A percentile compares a stretch with the other conserved stretches of the same genome.
These are phyloP conservation scores for Auriscalpium orientale DNA, from an alignment of 768 basidiomycete species.

Conservation along the genomic window DNA sequence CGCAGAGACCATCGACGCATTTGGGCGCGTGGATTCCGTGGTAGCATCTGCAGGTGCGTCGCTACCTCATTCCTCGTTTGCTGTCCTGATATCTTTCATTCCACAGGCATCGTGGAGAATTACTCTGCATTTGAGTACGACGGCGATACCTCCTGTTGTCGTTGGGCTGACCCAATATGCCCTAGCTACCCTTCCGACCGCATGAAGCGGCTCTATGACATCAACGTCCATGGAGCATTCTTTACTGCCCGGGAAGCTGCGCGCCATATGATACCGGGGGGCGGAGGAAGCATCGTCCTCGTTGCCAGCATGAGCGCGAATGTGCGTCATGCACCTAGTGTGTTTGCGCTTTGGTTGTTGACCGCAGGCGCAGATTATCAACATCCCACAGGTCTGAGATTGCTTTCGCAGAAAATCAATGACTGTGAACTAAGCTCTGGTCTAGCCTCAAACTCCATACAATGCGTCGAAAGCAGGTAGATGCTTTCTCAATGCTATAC, in stretches of 20 bases:
- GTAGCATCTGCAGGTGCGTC: conserved; percentile 80
- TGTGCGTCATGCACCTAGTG: conserved; percentile 36
- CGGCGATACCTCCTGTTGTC: not conserved
- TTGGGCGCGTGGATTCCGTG: conserved; percentile 71
- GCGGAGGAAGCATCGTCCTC: conserved; percentile 76
- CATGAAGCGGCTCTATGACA: conserved; percentile 76
- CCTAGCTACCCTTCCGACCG: conserved; percentile 78
- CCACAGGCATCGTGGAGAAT: conserved; percentile 77
- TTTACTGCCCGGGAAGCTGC: conserved; percentile 97
- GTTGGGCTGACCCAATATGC: not conserved
- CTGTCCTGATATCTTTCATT: not conserved
- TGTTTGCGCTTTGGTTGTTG: not conserved
- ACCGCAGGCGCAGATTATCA: conserved; percentile 53
- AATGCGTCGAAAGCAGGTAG: conserved; percentile 90
- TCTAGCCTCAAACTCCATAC: conserved; percentile 84
- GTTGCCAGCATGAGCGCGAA: conserved; percentile 89
- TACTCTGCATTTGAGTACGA: conserved; percentile 77
- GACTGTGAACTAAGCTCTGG: not conserved
- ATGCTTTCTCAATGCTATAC: conserved; percentile 8
- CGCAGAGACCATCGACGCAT: conserved; percentile 49
- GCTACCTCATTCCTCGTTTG: conserved; percentile 12
- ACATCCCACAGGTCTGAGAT: conserved; percentile 68
- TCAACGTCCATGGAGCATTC: conserved; percentile 92
- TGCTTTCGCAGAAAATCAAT: not conserved
- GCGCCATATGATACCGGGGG: conserved; percentile 78